phyloP scores from a whole-genome alignment of 352 stramenopile species.

The Globisporangium yorkense region DNA sequence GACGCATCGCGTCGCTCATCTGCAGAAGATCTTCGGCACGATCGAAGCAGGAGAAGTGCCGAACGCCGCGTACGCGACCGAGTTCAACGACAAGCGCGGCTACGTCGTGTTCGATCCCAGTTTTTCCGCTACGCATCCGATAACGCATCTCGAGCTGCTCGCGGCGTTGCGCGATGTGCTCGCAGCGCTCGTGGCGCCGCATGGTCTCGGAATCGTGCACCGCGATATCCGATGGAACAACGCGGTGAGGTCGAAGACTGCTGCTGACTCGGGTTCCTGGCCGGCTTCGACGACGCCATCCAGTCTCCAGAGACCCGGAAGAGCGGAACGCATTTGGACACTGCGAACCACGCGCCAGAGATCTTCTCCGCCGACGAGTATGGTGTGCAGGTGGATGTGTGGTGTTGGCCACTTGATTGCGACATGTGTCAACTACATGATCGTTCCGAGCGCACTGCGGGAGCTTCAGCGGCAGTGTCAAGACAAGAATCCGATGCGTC shows the following conservation, averaged over 20 bases:
- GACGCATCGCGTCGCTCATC: neutral
- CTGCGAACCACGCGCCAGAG: no score
- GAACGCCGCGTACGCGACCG: slow-evolving; percentile 6
- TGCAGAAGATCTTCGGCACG: slow-evolving; percentile 6
- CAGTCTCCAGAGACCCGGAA: neutral
- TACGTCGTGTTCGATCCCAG: slow-evolving; percentile 8
- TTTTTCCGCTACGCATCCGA: neutral
- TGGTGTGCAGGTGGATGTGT: neutral
- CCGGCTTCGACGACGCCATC: slow-evolving; percentile 16
- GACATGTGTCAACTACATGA: no score
- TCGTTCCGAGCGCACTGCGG: no score
- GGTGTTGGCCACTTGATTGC: neutral
- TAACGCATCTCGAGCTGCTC: slow-evolving; percentile 8
- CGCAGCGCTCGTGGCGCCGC: slow-evolving; percentile 8
- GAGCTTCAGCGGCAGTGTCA: no score
- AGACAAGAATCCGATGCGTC: no score
- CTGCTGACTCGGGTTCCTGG: slow-evolving; percentile 14
- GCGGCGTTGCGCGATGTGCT: slow-evolving; percentile 16
- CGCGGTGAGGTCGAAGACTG: slow-evolving; percentile 10
- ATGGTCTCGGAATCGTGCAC: slow-evolving; percentile 12
- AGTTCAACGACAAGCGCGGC: slow-evolving; percentile 10
- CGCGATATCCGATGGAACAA: slow-evolving; percentile 19
- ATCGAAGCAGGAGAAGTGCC: slow-evolving; percentile 9
- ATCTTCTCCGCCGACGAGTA: neutral
- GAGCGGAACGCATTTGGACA: no score